phyloP scores from a whole-genome alignment of 176 grass and related monocot genomes.

The Musa itinerans region DNA sequence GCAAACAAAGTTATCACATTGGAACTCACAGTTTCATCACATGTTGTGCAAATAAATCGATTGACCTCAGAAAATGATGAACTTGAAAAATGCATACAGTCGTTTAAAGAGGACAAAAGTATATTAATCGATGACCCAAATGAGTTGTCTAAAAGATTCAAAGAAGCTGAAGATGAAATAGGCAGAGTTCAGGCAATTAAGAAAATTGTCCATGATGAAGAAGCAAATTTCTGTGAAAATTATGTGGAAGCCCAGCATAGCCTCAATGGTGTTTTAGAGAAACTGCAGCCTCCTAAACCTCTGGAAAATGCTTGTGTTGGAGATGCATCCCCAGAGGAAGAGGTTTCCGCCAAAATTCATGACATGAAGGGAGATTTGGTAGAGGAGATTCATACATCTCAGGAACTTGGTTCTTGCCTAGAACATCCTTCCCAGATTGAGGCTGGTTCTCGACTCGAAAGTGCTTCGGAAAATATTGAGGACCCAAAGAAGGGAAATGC shows the following conservation, averaged over 20 bases:
- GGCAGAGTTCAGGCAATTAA: conserved; percentile 47
- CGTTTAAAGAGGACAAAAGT: conserved; percentile 46
- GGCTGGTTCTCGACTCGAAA: not conserved
- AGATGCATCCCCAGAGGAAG: conserved; percentile 14
- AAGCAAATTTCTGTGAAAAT: conserved; percentile 42
- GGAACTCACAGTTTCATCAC: conserved; percentile 78
- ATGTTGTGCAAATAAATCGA: conserved; percentile 62
- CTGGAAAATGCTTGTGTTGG: conserved; percentile 13
- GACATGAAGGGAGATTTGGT: not conserved
- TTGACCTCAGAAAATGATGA: conserved; percentile 46
- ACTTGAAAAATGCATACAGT: conserved; percentile 40
- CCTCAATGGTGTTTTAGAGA: conserved; percentile 44
- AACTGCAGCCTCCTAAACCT: conserved; percentile 32
- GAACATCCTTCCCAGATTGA: conserved; percentile 12
- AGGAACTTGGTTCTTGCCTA: conserved; percentile 1
- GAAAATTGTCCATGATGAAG: conserved; percentile 47
- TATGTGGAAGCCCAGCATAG: conserved; percentile 47
- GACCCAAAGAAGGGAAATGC: not conserved
- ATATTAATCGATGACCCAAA: conserved; percentile 14
- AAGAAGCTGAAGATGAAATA: conserved; percentile 53
- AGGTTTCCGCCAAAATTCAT: conserved; percentile 9
- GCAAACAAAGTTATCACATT: conserved; percentile 69
- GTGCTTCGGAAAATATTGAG: not conserved
- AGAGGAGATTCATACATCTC: not conserved
- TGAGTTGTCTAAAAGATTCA: conserved; percentile 39